Evolutionary conservation across 495 filamentous ascomycete species (phyloP).

Genomic region (Aspergillus leporis): DNA sequence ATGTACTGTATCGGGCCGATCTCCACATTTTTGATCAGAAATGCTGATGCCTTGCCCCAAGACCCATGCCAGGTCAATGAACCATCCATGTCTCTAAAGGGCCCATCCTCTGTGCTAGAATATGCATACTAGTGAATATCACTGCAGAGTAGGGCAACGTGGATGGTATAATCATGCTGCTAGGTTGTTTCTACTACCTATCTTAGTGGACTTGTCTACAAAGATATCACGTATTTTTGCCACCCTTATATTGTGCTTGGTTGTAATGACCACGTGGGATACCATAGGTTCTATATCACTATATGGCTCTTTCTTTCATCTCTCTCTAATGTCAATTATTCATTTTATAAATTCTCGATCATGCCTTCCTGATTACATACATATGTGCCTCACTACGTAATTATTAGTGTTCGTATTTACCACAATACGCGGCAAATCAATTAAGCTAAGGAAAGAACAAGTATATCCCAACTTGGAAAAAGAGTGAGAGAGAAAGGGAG

Average conservation of each 20-base stretch:
- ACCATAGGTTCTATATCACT: background rate
- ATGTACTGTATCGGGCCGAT: constrained; percentile 9
- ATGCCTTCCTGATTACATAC: background rate
- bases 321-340: background rate
- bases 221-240: background rate
- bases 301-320: background rate
- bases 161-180: background rate
- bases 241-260: background rate
- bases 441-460: too few relatives aligned
- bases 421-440: too few relatives aligned
- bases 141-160: background rate
- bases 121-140: background rate
- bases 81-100: background rate
- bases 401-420: too few relatives aligned
- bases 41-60: constrained; percentile 24
- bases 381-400: background rate
- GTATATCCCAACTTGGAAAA: too few relatives aligned
- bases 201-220: background rate
- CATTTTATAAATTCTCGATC: background rate
- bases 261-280: background rate
- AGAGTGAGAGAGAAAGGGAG: too few relatives aligned
- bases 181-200: background rate
- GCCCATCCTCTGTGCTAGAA: background rate
- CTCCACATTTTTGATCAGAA: constrained; percentile 15
- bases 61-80: constrained; percentile 4